Evolutionary conservation across 2,329 filamentous ascomycete genomes (phyloP), one percentile per base, ranked within the genome.

Genomic region (Emmonsiellopsis sp.): DNA sequence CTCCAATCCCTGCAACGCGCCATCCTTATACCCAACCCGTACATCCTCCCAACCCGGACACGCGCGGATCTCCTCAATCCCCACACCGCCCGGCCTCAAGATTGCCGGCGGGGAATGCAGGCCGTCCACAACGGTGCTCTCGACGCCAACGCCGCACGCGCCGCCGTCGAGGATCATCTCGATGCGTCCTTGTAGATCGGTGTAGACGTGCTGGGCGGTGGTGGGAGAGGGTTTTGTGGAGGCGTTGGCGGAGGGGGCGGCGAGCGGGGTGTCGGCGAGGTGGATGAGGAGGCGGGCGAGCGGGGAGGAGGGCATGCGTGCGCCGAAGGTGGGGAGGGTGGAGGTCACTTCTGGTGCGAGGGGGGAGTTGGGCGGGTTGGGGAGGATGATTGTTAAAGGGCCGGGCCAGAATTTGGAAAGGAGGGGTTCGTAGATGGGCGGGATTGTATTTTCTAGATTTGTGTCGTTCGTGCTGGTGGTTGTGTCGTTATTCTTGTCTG

Each of bases 121-220:
- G 0, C 93, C 93, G 64, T 97, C 93, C 0, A 98, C 90, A 1
- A 98, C 93, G 0, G 93, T 98, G 66, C 90, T 96, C 71, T 98
- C 93, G 0, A 98, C 90, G 1, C 93, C 93, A 9, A 98, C 89
- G 17, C 80, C 78, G 63, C 91, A 97, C 0, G 84, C 73, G 0
- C 93, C 93, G 2, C 92, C 93, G 60, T 98, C 92, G 0, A 98
- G 74, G 54, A 98, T 93, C 5, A 92, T 76, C 61, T 87, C 83
- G 58, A 98, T 94, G 48, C 85, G 81, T 0, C 89, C 89, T 39
- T 84, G 70, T 9, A 98, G 75, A 66, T 98, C 93, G 57, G 95
- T 84, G 21, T 83, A 77, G 10, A 98, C 93, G 68, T 98, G 93
- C 63, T 86, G 83, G 1, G 93, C 93, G 0, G 86, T 85, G 0